Evolutionary conservation across 345 rosid genomes (phyloP), one percentile per base, ranked within the genome.

Genomic region (Euphorbia peplus): DNA sequence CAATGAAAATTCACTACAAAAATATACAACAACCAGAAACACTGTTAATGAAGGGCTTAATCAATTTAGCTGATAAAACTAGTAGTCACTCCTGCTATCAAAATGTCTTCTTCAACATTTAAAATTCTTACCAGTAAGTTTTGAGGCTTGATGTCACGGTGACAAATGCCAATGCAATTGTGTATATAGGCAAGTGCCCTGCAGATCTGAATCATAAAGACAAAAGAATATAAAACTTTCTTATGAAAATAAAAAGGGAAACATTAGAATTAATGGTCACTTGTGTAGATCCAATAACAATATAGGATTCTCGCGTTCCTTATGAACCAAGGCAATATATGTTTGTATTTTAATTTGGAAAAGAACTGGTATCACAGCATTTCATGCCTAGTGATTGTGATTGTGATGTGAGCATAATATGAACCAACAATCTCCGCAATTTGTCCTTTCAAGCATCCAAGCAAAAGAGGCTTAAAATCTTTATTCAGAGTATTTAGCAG

Each of bases 101-200:
- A 15, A 68, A 35, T 54, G 56, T 24, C 28, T 35, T 44, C 42
- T 26, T 44, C 48, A 46, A 42, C 66, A 29, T 53, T 70, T 32
- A 32, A 25, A 72, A 53, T 68, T 50, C 86, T 82, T 76, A 93
- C 97, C 42, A 93, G 85, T 68, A 91, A 80, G 78, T 93, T 93
- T 67, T 93, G 98, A 50, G 97, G 98, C 82, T 93, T 93, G 81
- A 93, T 93, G 79, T 93, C 98, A 72, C 97, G 93, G 62, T 93
- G 98, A 79, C 98, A 93, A 65, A 93, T 89, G 59, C 97, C 97
- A 74, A 91, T 88, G 63, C 79, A 85, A 51, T 84, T 83, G 78
- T 93, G 98, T 42, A 93, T 75, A 77, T 91, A 93, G 28, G 93
- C 92, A 76, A 93, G 95, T 32, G 98, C 98, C 75, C 98, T 87